Base-by-base conservation (phyloP, 441 rosid species). In the Gossypium gossypioides region DNA sequence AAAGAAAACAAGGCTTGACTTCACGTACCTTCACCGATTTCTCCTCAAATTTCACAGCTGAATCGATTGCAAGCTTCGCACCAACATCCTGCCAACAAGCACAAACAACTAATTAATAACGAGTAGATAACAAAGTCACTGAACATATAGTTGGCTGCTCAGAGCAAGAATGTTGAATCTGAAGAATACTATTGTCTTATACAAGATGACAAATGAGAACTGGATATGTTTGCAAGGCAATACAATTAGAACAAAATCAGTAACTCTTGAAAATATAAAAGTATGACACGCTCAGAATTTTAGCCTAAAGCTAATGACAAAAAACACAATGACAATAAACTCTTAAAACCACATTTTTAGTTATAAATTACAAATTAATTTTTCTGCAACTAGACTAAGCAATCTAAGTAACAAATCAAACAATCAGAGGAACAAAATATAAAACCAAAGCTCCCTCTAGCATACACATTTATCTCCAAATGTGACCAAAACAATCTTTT, bases 21-120 rank as follows among this genome's bases (percentile, higher is more conserved):
- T 6, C 19, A 55, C 59, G 56, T 77, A 87, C 94, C 97, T 87
- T 86, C 19, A 77, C 81, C 32, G 90, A 71, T 19, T 29, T 82
- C 12, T 83, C 88, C 57, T 81, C 84, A n/a, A 56, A 74, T 27
- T 86, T 76, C 79, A 81, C 58, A 46, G 86, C 79, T 73, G 88
- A 68, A 64, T 75, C 83, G 16, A 80, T 80, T 6, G 83, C 78
- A 55, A 86, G 80, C 81, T 81, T 86, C 9, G 83, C 73, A 77
- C 84, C 82, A 71, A 60, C 72, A 64, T 86, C 87, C 97, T 86
- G 82, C 75, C 66, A 50, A 65, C 62, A 44, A 64, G 62, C 48
- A 55, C 66, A 24, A 2, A 2, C 46, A 69, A 58, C 44, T 52
- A 27, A 25, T 50, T 8, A 68, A 50, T 19, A 63, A 9, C 22